Base-by-base conservation (phyloP, 129 eudicot species). In the Silybum marianum region DNA sequence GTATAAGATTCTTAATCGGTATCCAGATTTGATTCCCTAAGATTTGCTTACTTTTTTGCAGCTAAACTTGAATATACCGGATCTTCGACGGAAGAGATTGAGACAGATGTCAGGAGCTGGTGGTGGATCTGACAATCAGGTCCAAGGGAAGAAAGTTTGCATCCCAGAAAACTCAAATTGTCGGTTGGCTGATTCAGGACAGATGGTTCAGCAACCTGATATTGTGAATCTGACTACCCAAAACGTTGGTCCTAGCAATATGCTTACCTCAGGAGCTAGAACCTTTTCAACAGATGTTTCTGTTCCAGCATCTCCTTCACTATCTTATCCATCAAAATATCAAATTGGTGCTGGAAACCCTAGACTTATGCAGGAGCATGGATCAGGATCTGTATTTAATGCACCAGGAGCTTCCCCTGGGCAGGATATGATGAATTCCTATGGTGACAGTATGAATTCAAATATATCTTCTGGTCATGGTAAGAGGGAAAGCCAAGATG, bases 401-500 rank as follows among this genome's bases (percentile, higher is more conserved):
- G 83, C 84, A 14, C 82, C 90, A 69, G 86, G 80, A 72, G 87
- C 88, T 79, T 88, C 92, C 24, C 89, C 90, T 80, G 87, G 88
- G 71, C 97, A 88, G 84, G 98, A 93, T 36, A 85, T 93, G 84
- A 78, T 88, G 84, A 86, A 89, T 71, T 80, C 95, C 23, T 89
- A 87, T 30, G 32, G 80, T 34, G 97, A 90, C 19, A 82, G 78
- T 85, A 70, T 86, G 82, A 90, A 85, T 74, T 74, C 92, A 42
- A 62, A 75, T 51, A 84, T 84, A 76, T 30, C 83, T 83, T 82
- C 88, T 25, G 22, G 82, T 78, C 91, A 86, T 82, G 96, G 87
- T 73, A 95, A 90, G 87, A 85, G 93, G 87, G 99, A 89, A 69
- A 87, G 78, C 75, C 99, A 86, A 88, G 99, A 95, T 75, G 97